These are phyloP conservation scores for Bipolaris oryzae DNA, from an alignment of 2,329 filamentous ascomycete genomes.

Conservation along the genomic window DNA sequence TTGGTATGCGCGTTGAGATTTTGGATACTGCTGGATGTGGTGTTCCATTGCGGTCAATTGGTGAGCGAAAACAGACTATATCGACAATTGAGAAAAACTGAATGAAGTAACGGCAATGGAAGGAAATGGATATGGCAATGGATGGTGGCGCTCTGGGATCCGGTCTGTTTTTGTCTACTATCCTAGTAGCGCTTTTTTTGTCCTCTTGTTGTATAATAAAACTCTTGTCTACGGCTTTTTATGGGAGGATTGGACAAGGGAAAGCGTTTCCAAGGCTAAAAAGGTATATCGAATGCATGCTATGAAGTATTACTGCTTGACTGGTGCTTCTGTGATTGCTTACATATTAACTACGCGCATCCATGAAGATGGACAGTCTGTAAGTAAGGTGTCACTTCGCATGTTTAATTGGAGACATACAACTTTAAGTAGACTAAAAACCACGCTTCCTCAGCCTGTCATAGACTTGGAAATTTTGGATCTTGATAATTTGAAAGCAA, in stretches of 20 bases:
- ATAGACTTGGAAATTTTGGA: conserved; percentile 41
- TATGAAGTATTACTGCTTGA: not conserved
- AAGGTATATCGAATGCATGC: conserved; percentile 1
- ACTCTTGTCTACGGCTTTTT: not conserved
- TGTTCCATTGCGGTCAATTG: not conserved
- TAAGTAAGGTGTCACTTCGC: not conserved
- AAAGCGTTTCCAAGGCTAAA: not conserved
- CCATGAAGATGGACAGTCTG: too few species aligned
- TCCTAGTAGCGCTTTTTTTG: not conserved
- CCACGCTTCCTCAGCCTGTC: conserved; percentile 27
- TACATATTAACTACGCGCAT: too few species aligned
- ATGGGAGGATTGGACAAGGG: not conserved
- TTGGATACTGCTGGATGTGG: not conserved
- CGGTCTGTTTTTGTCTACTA: conserved; percentile 3
- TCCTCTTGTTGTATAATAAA: conserved; percentile 5
- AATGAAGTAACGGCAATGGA: conserved; percentile 4
- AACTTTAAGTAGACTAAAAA: too few species aligned
- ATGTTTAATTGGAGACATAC: too few species aligned
- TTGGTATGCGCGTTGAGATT: not conserved
- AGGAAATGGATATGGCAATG: conserved; percentile 4
- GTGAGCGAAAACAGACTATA: not conserved
- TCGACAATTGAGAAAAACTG: not conserved
- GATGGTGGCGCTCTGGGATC: conserved; percentile 7
- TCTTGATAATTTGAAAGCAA: conserved; percentile 35
- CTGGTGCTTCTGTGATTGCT: not conserved